A percentile compares a stretch with the other conserved stretches of the same genome.
These are phyloP conservation scores for Cutaneotrichosporon cavernicola DNA, from an alignment of 1,284 basidiomycete species.

Conservation along the genomic window DNA sequence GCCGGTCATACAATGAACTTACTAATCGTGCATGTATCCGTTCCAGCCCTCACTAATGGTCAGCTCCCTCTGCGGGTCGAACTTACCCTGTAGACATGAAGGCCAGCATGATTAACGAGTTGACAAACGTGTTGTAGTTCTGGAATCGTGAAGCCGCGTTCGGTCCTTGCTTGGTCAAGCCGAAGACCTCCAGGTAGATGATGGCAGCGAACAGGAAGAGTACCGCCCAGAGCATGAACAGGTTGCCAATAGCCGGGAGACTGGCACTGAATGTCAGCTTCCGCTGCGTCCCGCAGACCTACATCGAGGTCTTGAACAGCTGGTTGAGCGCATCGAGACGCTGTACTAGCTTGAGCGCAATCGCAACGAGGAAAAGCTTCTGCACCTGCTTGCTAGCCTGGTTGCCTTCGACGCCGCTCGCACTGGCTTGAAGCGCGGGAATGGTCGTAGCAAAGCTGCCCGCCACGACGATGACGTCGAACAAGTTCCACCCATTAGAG, in stretches of 20 bases:
- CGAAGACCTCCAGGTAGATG: conserved; percentile 87
- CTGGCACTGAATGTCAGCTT: conserved; percentile 62
- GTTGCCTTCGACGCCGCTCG: conserved; percentile 28
- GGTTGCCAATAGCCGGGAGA: conserved; percentile 79
- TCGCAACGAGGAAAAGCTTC: conserved; percentile 90
- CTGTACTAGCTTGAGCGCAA: conserved; percentile 92
- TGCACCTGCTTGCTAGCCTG: conserved; percentile 66
- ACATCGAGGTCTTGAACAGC: conserved; percentile 95
- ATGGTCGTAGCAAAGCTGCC: conserved; percentile 85
- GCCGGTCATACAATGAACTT: conserved; percentile 44
- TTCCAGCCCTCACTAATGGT: conserved; percentile 63
- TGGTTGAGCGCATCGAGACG: conserved; percentile 86
- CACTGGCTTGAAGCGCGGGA: conserved; percentile 61
- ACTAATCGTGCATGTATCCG: conserved; percentile 93
- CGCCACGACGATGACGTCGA: conserved; percentile 77
- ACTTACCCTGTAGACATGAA: conserved; percentile 56
- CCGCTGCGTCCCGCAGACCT: conserved; percentile 48
- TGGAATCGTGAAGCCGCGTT: conserved; percentile 67
- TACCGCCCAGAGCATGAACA: conserved; percentile 85
- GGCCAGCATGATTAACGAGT: conserved; percentile 77
- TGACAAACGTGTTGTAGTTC: conserved; percentile 80
- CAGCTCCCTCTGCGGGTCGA: conserved; percentile 63
- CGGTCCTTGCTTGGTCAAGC: conserved; percentile 78
- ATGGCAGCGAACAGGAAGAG: conserved; percentile 92
- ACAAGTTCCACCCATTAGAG: conserved; percentile 88